A percentile compares a stretch with the other conserved stretches of the same genome.
phyloP scores from a whole-genome alignment of 2,329 filamentous ascomycete genomes.

The Gaeumannomyces tritici region DNA sequence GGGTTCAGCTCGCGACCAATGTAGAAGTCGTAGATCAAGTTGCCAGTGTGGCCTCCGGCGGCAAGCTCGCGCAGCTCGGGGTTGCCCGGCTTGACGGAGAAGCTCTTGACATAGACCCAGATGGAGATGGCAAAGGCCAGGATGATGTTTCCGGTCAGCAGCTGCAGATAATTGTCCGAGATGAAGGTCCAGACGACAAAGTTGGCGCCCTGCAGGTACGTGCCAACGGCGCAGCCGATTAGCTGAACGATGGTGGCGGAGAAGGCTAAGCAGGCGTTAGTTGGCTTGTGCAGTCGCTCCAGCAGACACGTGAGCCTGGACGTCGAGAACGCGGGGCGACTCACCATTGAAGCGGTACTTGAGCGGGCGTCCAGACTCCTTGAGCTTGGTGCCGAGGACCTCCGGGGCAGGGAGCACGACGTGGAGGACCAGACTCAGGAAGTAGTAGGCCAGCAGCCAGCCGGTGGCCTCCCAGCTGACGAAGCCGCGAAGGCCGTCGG shows the following conservation, averaged over 20 bases:
- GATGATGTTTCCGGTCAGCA: slow-evolving; percentile 70
- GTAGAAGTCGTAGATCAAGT: slow-evolving; percentile 83
- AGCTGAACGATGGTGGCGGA: slow-evolving; percentile 61
- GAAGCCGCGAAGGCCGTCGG: slow-evolving; percentile 59
- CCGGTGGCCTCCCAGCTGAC: slow-evolving; percentile 53
- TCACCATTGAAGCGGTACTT: slow-evolving; percentile 72
- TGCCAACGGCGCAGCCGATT: slow-evolving; percentile 57
- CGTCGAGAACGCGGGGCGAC: background rate
- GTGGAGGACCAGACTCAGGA: slow-evolving; percentile 62
- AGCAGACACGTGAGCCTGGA: no score
- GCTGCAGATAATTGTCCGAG: slow-evolving; percentile 73
- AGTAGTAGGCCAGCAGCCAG: slow-evolving; percentile 64
- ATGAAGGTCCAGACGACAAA: slow-evolving; percentile 84
- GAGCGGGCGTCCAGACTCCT: slow-evolving; percentile 53
- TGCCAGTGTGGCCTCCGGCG: slow-evolving; percentile 67
- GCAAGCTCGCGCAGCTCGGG: slow-evolving; percentile 64
- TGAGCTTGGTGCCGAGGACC: slow-evolving; percentile 57
- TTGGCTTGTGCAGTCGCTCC: background rate
- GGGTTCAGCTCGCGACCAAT: slow-evolving; percentile 88
- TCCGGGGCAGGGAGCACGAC: slow-evolving; percentile 65
- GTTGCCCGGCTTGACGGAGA: slow-evolving; percentile 65
- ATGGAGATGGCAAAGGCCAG: slow-evolving; percentile 60
- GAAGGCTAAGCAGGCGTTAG: slow-evolving; percentile 45
- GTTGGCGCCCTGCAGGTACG: slow-evolving; percentile 60
- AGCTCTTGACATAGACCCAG: slow-evolving; percentile 70